Percentiles rank a stretch among this genome's conserved stretches.
Conservation (phyloP, 2,329 filamentous ascomycete species). For the Aspergillus quadrilineatus region DNA sequence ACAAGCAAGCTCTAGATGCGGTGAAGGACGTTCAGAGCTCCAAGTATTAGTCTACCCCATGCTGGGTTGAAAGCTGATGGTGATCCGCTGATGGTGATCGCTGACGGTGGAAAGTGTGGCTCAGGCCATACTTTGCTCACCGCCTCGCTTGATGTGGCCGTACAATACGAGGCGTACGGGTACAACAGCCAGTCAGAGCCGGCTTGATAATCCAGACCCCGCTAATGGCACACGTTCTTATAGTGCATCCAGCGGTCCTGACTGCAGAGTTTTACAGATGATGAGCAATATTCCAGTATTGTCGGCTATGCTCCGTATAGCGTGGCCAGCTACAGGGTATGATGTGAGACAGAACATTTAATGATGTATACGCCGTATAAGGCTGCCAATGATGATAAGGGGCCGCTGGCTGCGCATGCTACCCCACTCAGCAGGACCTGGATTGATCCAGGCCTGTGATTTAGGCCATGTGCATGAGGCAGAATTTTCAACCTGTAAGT, state of each 20-base stretch:
- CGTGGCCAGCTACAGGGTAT: not conserved
- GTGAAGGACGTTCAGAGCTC: not conserved
- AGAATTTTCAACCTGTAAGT: slow-evolving; percentile 1
- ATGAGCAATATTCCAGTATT: not conserved
- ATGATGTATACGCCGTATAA: not conserved
- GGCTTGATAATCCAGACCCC: slow-evolving; percentile 10
- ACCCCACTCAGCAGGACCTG: slow-evolving; percentile 1
- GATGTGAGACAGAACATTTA: not conserved
- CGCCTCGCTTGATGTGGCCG: slow-evolving; percentile 11
- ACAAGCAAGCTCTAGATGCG: not conserved
- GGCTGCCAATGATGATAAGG: slow-evolving; percentile 4
- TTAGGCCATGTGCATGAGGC: slow-evolving; percentile 9
- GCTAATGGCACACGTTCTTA: not conserved
- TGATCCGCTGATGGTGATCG: not conserved
- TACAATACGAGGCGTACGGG: not conserved
- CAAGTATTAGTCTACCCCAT: not conserved
- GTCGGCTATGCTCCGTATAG: not conserved
- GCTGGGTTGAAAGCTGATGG: not conserved
- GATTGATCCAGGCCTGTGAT: slow-evolving; percentile 11
- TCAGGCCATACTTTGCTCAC: slow-evolving; percentile 10
- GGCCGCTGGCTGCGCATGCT: not conserved
- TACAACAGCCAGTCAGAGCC: slow-evolving; percentile 12
- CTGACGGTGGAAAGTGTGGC: slow-evolving; percentile 6
- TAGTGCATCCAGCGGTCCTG: not conserved
- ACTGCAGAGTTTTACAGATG: not conserved